phyloP scores from a whole-genome alignment of 2,329 filamentous ascomycete genomes.

The Neoarthrinium moseri region DNA sequence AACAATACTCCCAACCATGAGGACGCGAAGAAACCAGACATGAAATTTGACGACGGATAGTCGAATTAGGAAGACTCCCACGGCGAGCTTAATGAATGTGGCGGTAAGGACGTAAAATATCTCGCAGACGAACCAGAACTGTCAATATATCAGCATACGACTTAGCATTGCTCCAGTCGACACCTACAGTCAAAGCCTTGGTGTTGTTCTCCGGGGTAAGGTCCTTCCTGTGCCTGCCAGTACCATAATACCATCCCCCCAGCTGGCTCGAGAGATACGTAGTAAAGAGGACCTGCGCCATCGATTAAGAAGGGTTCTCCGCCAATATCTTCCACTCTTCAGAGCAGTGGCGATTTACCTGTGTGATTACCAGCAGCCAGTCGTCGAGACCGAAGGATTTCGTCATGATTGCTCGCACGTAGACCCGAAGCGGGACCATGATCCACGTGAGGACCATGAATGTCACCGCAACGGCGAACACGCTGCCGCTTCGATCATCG shows the following conservation, averaged over 20 bases:
- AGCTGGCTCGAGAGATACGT: slow-evolving; percentile 2
- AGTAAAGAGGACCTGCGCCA: slow-evolving; percentile 1
- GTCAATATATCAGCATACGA: neutral
- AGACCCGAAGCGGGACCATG: slow-evolving; percentile 3
- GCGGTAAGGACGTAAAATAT: slow-evolving; percentile 5
- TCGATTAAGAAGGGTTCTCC: no score
- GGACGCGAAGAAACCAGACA: neutral
- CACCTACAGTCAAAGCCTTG: slow-evolving; percentile 6
- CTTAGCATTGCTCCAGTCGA: neutral
- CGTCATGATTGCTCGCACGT: neutral
- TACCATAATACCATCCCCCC: slow-evolving; percentile 5
- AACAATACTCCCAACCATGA: slow-evolving; percentile 3
- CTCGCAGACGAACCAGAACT: slow-evolving; percentile 8
- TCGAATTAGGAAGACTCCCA: slow-evolving; percentile 10
- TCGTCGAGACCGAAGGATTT: slow-evolving; percentile 2
- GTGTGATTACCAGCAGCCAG: neutral
- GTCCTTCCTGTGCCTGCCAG: slow-evolving; percentile 2
- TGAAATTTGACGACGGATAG: slow-evolving; percentile 5
- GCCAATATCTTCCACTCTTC: neutral
- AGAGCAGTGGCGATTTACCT: neutral
- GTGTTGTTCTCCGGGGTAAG: neutral
- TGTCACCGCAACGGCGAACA: slow-evolving; percentile 1
- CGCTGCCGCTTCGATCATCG: slow-evolving; percentile 2
- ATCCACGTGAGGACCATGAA: slow-evolving; percentile 3
- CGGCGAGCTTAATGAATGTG: slow-evolving; percentile 3